Evolutionary conservation across 805 yeast genomes (phyloP), one percentile per base, ranked within the genome.

Genomic region (Kuraishia piskuri): DNA sequence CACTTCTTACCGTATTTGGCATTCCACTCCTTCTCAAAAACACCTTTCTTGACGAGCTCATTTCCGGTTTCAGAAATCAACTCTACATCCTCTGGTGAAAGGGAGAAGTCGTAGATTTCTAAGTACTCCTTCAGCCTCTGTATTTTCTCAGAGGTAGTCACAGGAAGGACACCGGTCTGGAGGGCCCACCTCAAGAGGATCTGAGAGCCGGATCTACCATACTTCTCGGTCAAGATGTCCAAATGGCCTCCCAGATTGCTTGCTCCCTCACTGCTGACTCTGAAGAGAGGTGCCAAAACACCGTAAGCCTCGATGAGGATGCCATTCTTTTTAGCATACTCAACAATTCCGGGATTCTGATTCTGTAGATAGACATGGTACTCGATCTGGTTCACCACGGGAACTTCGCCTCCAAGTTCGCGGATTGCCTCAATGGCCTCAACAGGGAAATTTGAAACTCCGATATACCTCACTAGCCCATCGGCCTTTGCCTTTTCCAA

Each of bases 131-230:
- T 62, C 56, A 86, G 73, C 65, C 96, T 77, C 51, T 75, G 75
- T 23, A 64, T 63, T 53, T 79, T 78, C 2, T 84, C 75, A 2
- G 90, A 80, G 12, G 94, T 87, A 4, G 96, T 89, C 22, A 89
- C 70, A 23, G 96, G 95, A 44, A 87, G 63, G 7, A 84, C 76
- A 19, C 86, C 87, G 19, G 68, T 68, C 63, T 83, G 84, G 54
- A 79, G 73, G 9, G 84, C 83, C 86, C 90, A 88, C 65, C 89
- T 75, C 57, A 88, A 73, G 54, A 87, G 67, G 52, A 88, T 71
- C 60, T 80, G 86, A 17, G 86, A 81, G 44, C 75, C 74, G 17
- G 83, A 72, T 54, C 76, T 82, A 21, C 62, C 61, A 63, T 88
- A 86, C 60, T 86, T 86, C 45, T 64, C 59, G n/a, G 79, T 63